Percentiles rank a stretch among this genome's conserved stretches.
These are phyloP conservation scores for Tricholoma hemisulphureum DNA, from an alignment of 768 basidiomycete genomes.

Conservation along the genomic window DNA sequence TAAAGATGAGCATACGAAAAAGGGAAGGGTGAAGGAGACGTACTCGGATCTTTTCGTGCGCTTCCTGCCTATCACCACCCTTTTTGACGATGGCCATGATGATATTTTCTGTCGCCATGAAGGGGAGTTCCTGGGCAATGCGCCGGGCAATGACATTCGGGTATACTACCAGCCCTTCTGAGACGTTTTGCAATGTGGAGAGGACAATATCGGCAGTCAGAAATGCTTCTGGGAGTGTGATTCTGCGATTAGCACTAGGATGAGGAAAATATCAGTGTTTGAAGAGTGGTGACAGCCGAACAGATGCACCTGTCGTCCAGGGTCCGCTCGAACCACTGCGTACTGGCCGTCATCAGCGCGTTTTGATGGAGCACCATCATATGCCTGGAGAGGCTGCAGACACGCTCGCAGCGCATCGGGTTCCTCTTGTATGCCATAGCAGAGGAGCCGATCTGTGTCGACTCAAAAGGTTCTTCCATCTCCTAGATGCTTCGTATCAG, in stretches of 20 bases:
- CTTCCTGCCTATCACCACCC: slow-evolving; percentile 94
- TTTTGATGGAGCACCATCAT: slow-evolving; percentile 96
- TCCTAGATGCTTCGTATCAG: slow-evolving; percentile 48
- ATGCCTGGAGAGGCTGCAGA: slow-evolving; percentile 95
- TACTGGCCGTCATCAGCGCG: slow-evolving; percentile 88
- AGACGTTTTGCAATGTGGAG: slow-evolving; percentile 93
- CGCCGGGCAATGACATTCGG: slow-evolving; percentile 92
- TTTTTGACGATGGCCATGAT: slow-evolving; percentile 98
- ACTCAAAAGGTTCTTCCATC: slow-evolving; percentile 98
- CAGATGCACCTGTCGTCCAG: slow-evolving; percentile 81
- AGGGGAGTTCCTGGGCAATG: slow-evolving; percentile 92
- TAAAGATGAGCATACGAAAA: background rate
- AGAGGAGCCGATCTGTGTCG: slow-evolving; percentile 95
- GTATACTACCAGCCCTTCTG: slow-evolving; percentile 99
- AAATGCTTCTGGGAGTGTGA: slow-evolving; percentile 96
- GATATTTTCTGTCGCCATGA: slow-evolving; percentile 99
- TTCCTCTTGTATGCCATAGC: slow-evolving; percentile 99
- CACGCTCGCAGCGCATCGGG: slow-evolving; percentile 97
- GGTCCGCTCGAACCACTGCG: slow-evolving; percentile 99
- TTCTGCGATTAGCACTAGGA: slow-evolving; percentile 87
- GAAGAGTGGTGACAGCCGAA: background rate
- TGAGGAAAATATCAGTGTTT: background rate
- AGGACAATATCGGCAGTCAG: slow-evolving; percentile 95
- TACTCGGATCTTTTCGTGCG: slow-evolving; percentile 92
- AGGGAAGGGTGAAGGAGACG: slow-evolving; percentile 20